phyloP scores from a whole-genome alignment of 2,329 filamentous ascomycete genomes.

The Acarospora socialis region DNA sequence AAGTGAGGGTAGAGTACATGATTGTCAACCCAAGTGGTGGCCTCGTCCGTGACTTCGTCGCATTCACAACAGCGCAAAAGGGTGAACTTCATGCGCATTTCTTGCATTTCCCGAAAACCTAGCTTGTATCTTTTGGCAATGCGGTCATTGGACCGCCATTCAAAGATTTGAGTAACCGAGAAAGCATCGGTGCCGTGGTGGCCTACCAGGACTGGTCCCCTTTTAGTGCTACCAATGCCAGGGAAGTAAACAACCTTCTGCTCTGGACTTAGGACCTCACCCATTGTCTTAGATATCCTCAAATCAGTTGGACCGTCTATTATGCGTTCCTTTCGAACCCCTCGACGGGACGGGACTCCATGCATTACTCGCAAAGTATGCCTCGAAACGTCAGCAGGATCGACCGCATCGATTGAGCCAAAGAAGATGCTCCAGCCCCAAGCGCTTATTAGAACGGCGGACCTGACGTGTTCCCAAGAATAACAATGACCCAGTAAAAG shows the following conservation, averaged over 20 bases:
- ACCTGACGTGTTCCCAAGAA: conserved; percentile 2
- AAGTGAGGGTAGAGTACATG: neutral
- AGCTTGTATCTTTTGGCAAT: neutral
- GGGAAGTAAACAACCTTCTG: neutral
- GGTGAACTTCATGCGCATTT: neutral
- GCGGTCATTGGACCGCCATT: neutral
- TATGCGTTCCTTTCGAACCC: conserved; percentile 6
- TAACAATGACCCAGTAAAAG: conserved; percentile 5
- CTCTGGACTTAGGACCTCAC: fast-evolving
- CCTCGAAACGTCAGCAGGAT: conserved; percentile 6
- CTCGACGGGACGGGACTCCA: conserved; percentile 8
- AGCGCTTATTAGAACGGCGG: conserved; percentile 7
- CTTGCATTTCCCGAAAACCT: conserved; percentile 7
- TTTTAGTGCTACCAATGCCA: conserved; percentile 3
- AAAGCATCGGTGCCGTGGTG: conserved; percentile 7
- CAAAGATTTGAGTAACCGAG: conserved; percentile 4
- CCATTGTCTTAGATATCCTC: neutral
- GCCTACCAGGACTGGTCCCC: conserved; percentile 3
- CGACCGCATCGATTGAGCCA: conserved; percentile 5
- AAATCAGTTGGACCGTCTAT: conserved; percentile 7
- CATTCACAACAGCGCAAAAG: neutral
- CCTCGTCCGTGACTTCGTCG: neutral
- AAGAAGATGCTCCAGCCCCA: conserved; percentile 11
- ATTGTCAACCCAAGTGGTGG: neutral
- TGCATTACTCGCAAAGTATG: conserved; percentile 5